These are phyloP conservation scores for Neoarthrinium moseri DNA, from an alignment of 2,329 filamentous ascomycete genomes.

Conservation along the genomic window DNA sequence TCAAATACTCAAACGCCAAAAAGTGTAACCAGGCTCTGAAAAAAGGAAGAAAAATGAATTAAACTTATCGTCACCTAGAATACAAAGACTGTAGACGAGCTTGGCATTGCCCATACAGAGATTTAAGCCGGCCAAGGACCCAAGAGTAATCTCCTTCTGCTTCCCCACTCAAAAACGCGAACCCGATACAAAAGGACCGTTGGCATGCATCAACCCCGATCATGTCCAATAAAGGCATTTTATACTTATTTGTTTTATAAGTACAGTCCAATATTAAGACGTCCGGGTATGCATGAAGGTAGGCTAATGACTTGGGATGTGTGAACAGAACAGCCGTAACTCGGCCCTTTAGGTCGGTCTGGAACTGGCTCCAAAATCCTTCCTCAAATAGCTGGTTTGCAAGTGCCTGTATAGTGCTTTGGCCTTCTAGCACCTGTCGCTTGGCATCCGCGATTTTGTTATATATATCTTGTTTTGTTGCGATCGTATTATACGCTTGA, in stretches of 20 bases:
- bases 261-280: conserved; percentile 19
- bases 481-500: conserved; percentile 10
- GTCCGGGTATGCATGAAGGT: conserved; percentile 18
- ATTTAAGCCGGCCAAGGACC: conserved; percentile 17
- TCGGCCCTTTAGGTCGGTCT: conserved; percentile 12
- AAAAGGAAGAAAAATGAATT: too few relatives aligned
- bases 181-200: conserved; percentile 20
- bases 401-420: conserved; percentile 20
- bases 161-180: conserved; percentile 19
- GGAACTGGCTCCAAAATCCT: conserved; percentile 18
- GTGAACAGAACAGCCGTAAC: conserved; percentile 21
- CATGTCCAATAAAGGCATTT: conserved; percentile 21
- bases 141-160: conserved; percentile 17
- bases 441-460: conserved; percentile 17
- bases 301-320: conserved; percentile 18
- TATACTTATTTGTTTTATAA: conserved; percentile 23
- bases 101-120: conserved; percentile 14
- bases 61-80: too few relatives aligned
- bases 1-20: too few relatives aligned
- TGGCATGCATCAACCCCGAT: conserved; percentile 18
- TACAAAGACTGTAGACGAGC: conserved; percentile 13
- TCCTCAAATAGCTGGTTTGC: conserved; percentile 16
- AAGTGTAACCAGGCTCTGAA: too few relatives aligned
- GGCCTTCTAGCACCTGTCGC: conserved; percentile 12
- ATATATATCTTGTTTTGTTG: conserved; percentile 21